Conservation (phyloP, 1,284 basidiomycete species). For the Pseudozyma thailandica region DNA sequence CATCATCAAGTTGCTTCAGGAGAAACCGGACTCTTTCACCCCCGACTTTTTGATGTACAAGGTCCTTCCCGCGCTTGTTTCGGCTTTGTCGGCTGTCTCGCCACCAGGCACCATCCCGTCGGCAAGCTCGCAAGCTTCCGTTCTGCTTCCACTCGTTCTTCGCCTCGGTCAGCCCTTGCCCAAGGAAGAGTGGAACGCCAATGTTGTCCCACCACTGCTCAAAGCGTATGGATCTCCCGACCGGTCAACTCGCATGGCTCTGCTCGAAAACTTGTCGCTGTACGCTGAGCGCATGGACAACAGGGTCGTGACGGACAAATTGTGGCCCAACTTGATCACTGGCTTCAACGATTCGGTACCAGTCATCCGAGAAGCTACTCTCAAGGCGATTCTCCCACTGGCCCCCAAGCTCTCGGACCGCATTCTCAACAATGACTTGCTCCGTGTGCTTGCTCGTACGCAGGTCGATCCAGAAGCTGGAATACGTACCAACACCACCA, state of each 20-base stretch:
- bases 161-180: constrained; percentile 53
- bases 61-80: constrained; percentile 86
- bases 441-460: constrained; percentile 89
- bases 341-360: constrained; percentile 95
- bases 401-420: constrained; percentile 85
- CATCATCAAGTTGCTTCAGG: constrained; percentile 65
- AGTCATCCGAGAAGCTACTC: constrained; percentile 91
- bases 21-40: constrained; percentile 72
- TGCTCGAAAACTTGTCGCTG: constrained; percentile 84
- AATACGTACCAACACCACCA: constrained; percentile 97
- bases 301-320: constrained; percentile 82
- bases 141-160: constrained; percentile 61
- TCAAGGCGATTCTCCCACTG: constrained; percentile 85
- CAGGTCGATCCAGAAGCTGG: constrained; percentile 92
- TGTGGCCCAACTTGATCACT: constrained; percentile 94
- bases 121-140: constrained; percentile 41
- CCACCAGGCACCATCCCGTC: constrained; percentile 46
- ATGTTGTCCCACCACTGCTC: constrained; percentile 52
- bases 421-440: constrained; percentile 94
- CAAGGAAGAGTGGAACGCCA: constrained; percentile 50
- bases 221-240: constrained; percentile 71
- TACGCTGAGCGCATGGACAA: constrained; percentile 89
- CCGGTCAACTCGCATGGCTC: constrained; percentile 89
- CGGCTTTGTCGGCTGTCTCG: constrained; percentile 73
- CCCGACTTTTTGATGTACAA: constrained; percentile 85